Percentiles rank a stretch among this genome's conserved stretches.
Evolutionary conservation across 2,329 filamentous ascomycete genomes (phyloP).

Genomic region (Dothiorella sarmentorum): DNA sequence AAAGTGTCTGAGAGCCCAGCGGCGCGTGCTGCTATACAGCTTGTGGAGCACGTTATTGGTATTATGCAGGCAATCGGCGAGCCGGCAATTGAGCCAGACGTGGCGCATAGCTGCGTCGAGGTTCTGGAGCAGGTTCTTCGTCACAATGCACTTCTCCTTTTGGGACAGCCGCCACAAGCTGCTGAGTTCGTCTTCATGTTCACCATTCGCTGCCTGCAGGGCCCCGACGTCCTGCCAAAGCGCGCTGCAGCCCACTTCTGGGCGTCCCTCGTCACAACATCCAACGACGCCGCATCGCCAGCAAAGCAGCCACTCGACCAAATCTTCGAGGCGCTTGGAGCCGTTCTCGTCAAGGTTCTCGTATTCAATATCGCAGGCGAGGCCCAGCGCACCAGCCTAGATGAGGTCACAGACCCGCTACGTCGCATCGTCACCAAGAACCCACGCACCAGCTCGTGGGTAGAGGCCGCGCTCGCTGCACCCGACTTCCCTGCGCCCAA

Average conservation of each 20-base stretch:
- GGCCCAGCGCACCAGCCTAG: conserved; percentile 9
- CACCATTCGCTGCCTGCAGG: conserved; percentile 65
- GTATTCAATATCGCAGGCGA: conserved; percentile 14
- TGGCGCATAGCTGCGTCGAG: conserved; percentile 71
- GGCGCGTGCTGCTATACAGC: conserved; percentile 28
- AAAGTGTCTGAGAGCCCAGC: conserved; percentile 42
- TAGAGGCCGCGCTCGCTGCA: neutral
- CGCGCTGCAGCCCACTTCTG: conserved; percentile 71
- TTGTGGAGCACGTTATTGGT: conserved; percentile 59
- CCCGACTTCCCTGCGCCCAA: conserved; percentile 14
- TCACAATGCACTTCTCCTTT: conserved; percentile 59
- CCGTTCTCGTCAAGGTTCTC: neutral
- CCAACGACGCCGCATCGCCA: neutral
- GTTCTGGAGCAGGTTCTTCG: conserved; percentile 63
- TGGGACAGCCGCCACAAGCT: conserved; percentile 55
- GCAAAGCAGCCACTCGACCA: conserved; percentile 2
- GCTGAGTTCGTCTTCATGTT: conserved; percentile 70
- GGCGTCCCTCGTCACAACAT: conserved; percentile 29
- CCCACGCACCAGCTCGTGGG: conserved; percentile 1
- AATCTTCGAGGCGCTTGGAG: conserved; percentile 7
- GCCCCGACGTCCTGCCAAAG: conserved; percentile 72
- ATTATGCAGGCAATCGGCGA: conserved; percentile 62
- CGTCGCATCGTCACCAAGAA: conserved; percentile 5
- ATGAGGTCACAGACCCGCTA: conserved; percentile 9
- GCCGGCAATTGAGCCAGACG: conserved; percentile 64